Base-by-base conservation (phyloP, 768 basidiomycete species). In the Rhizopogon vinicolor region DNA sequence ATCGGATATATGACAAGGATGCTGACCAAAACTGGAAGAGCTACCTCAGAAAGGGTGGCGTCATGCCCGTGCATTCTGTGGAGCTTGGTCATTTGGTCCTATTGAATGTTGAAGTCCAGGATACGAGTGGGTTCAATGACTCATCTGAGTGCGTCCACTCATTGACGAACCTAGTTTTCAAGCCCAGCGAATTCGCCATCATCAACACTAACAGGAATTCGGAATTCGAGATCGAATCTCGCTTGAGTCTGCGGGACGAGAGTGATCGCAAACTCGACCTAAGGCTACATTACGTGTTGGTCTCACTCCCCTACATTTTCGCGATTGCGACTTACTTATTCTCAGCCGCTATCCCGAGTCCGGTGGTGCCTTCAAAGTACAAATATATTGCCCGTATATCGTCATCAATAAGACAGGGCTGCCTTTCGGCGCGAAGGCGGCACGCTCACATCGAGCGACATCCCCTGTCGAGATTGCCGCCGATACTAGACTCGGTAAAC, bases 1-100 rank as follows among this genome's bases (percentile, higher is more conserved):
- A 97, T 73, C 83, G 93, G n/a, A 89, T 98, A 35, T 98, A 93
- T 61, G 95, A 99, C 77, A 97, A 94, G 74, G 84, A 97, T 59
- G 87, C 89, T 0, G 86, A 93, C 63, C 91, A 93, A 63, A 95
- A 96, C 64, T 98, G 94, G 87, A 85, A 84, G 60, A 95, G 91
- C 66, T 99, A 93, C 73, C 77, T 98, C 14, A 82, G 95, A 44
- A 85, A 91, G 64, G 96, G 97, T 29, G 96, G 95, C 7, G 78
- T 93, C 41, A 96, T 96, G 85, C 97, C 97, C 3, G 87, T 98
- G 16, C 97, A 98, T 66, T 94, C 93, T 2, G 91, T 97, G 28
- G 94, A 98, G 65, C 76, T 98, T 3, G 80, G 81, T 5, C 97
- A 99, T 69, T 78, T 98, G 53, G 81, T 98, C 25, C 74, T 98